A percentile compares a stretch with the other conserved stretches of the same genome.
These are phyloP conservation scores for Aspergillus sp. DNA, from an alignment of 2,329 filamentous ascomycete genomes.

Conservation along the genomic window DNA sequence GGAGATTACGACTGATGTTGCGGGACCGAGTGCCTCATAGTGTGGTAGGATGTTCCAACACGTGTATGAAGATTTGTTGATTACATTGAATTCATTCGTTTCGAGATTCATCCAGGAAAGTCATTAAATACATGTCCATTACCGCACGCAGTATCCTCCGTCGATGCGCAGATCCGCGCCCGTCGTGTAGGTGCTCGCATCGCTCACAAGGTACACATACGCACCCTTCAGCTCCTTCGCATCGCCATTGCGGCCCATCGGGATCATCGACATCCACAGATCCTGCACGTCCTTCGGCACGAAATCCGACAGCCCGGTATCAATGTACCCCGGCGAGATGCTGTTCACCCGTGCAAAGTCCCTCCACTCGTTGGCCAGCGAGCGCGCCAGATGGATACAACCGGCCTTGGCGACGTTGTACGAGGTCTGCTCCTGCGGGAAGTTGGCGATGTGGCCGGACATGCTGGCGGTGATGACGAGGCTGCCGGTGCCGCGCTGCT, in stretches of 20 bases:
- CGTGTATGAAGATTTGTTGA: too few species aligned
- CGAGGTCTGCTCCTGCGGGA: conserved; percentile 64
- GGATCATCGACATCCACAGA: conserved; percentile 61
- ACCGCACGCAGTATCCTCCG: conserved; percentile 49
- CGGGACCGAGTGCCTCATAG: not conserved
- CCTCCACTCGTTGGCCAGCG: conserved; percentile 68
- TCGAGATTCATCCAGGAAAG: too few species aligned
- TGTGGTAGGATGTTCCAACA: too few species aligned
- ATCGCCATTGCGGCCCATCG: conserved; percentile 60
- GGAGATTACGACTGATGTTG: conserved; percentile 39
- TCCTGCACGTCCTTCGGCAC: conserved; percentile 58
- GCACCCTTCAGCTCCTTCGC: conserved; percentile 65
- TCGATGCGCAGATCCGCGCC: conserved; percentile 50
- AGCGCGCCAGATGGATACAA: conserved; percentile 63
- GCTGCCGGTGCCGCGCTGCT: conserved; percentile 62
- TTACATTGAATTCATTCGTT: too few species aligned
- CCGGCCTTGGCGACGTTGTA: conserved; percentile 67
- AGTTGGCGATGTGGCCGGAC: conserved; percentile 56
- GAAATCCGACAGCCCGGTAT: conserved; percentile 66
- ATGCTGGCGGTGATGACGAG: conserved; percentile 68
- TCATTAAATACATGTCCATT: conserved; percentile 9
- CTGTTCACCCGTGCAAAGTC: conserved; percentile 68
- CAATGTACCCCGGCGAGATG: conserved; percentile 68
- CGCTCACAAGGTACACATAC: conserved; percentile 49
- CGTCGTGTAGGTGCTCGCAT: conserved; percentile 52